These are phyloP conservation scores for Parsonsia alboflavescens DNA, from an alignment of 257 asterid genomes.

Conservation along the genomic window DNA sequence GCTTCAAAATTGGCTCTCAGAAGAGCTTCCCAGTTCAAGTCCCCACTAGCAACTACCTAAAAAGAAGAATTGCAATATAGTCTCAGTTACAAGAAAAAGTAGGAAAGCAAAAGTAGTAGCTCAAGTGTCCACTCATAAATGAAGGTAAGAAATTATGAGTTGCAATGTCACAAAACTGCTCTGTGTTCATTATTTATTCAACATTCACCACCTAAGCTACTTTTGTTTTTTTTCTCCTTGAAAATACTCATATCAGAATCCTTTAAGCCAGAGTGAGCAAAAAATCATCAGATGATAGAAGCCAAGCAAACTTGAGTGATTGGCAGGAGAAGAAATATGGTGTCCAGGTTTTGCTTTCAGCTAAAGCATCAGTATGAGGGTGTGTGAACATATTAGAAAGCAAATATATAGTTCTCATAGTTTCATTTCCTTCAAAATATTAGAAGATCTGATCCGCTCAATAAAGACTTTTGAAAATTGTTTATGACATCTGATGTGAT, in stretches of 20 bases:
- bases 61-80: slow-evolving; percentile 8
- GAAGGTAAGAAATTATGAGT: background rate
- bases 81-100: background rate
- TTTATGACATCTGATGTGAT: background rate
- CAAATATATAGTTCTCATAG: background rate
- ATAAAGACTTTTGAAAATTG: background rate
- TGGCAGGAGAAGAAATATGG: background rate
- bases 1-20: slow-evolving; percentile 76
- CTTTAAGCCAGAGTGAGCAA: background rate
- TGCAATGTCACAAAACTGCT: background rate
- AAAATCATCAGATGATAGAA: background rate
- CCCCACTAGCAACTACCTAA: slow-evolving; percentile 77
- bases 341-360: background rate
- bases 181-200: background rate
- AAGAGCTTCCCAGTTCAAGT: slow-evolving; percentile 87
- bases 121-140: background rate
- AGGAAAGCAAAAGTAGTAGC: background rate
- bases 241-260: background rate
- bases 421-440: background rate
- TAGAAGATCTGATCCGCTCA: background rate
- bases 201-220: background rate
- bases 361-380: background rate
- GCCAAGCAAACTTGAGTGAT: background rate
- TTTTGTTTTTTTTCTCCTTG: background rate
- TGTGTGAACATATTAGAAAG: background rate